These are phyloP conservation scores for Tetrahymena malaccensis DNA, from an alignment of 73 alveolate species.

Conservation along the genomic window DNA sequence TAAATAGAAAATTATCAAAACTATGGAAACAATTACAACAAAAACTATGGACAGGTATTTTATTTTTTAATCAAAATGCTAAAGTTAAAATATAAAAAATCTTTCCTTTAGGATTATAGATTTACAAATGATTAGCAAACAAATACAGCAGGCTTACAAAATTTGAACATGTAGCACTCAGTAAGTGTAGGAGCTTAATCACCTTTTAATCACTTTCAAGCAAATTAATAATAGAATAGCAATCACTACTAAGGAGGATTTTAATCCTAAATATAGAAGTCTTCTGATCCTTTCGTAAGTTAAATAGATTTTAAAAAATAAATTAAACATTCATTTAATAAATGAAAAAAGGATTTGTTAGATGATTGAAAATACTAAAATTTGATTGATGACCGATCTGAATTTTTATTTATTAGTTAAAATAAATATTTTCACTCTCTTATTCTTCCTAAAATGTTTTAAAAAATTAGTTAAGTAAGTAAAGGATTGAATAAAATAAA, in stretches of 20 bases:
- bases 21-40: not conserved
- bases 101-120: not conserved
- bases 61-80: too few relatives aligned
- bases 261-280: not conserved
- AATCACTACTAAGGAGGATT: too few relatives aligned
- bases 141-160: not conserved
- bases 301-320: too few relatives aligned
- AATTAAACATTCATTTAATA: too few relatives aligned
- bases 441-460: too few relatives aligned
- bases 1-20: not conserved
- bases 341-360: not conserved
- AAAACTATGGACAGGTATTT: not conserved
- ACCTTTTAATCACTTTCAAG: not conserved
- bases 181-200: not conserved
- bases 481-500: too few relatives aligned
- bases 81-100: too few relatives aligned
- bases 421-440: too few relatives aligned
- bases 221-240: not conserved
- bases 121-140: not conserved
- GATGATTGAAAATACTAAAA: not conserved
- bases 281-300: not conserved
- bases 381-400: too few relatives aligned
- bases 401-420: too few relatives aligned
- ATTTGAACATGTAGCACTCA: not conserved
- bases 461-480: too few relatives aligned